Evolutionary conservation across 2,329 filamentous ascomycete genomes (phyloP), one percentile per base, ranked within the genome.

Genomic region (Beauveria rudraprayagi): DNA sequence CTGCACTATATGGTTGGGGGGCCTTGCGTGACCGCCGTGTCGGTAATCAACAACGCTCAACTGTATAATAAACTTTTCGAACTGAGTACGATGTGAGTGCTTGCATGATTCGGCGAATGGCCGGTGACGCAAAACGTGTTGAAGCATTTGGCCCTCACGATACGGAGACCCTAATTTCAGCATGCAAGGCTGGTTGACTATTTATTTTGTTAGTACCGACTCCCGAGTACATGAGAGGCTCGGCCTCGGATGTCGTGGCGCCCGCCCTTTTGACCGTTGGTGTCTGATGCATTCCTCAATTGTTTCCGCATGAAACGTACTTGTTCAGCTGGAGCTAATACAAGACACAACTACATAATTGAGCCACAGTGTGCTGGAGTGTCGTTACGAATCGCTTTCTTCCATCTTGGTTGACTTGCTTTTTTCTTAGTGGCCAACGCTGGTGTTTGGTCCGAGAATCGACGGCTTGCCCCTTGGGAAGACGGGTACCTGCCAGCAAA

Each of bases 91-190:
- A 10, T 34, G 16, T 43, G 28, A 40, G 17, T 37, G 40, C 37
- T 41, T 17, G 28, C n/a, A 43, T 47, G 54, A 57, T 44, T 57
- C 55, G 55, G 55, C 50, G 55, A 57, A 17, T 14, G 48, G 26
- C 28, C 8, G 19, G 19, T 22, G 24, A 40, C 5, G 51, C 19
- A 24, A 8, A 54, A 34, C 26, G 5, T 19, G 52, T n/a, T 55
- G 52, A 55, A 16, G 16, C 7, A 43, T 48, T 56, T 14, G 19
- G n/a, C 28, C 44, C 26, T 47, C n/a, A 19, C n/a, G 4, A 28
- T 26, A 26, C 22, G 19, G n/a, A 34, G 55, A 11, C 30, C 1
- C 8, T 40, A 17, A 50, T 50, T 30, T 50, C 28, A 50, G 19
- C 55, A 41, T 7, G 52, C 24, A 41, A 44, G 19, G 52, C 54